phyloP scores from a whole-genome alignment of 2,329 filamentous ascomycete species.

The Claviceps arundinis region DNA sequence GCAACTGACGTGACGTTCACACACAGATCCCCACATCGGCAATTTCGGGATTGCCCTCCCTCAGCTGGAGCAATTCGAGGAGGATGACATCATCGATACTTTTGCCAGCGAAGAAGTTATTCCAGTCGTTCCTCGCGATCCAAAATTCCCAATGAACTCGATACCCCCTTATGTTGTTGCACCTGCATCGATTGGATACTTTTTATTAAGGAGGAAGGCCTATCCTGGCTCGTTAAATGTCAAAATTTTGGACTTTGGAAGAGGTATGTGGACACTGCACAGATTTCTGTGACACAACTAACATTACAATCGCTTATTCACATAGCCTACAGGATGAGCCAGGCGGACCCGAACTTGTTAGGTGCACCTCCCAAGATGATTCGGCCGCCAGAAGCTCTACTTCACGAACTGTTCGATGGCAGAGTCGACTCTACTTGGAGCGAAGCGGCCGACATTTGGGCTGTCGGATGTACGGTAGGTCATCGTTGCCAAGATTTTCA shows the following conservation, averaged over 20 bases:
- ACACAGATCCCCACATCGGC: neutral
- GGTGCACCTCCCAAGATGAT: no score
- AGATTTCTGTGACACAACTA: neutral
- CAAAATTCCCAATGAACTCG: neutral
- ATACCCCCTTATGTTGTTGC: neutral
- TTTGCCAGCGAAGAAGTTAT: neutral
- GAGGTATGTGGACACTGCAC: neutral
- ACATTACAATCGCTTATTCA: neutral
- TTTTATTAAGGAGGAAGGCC: neutral
- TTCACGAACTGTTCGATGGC: no score
- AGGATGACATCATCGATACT: no score
- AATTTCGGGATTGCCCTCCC: neutral
- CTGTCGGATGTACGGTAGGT: neutral
- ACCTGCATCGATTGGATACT: neutral
- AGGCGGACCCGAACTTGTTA: neutral
- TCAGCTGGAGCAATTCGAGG: neutral
- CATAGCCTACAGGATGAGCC: neutral
- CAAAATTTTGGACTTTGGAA: slow-evolving; percentile 2
- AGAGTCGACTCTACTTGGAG: no score
- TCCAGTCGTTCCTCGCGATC: neutral
- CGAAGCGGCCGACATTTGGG: no score
- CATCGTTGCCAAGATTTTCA: neutral
- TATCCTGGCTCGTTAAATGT: neutral
- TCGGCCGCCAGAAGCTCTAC: no score
- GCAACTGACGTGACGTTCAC: neutral